phyloP scores from a whole-genome alignment of 352 stramenopile genomes.

The Phytophthora foliorum region DNA sequence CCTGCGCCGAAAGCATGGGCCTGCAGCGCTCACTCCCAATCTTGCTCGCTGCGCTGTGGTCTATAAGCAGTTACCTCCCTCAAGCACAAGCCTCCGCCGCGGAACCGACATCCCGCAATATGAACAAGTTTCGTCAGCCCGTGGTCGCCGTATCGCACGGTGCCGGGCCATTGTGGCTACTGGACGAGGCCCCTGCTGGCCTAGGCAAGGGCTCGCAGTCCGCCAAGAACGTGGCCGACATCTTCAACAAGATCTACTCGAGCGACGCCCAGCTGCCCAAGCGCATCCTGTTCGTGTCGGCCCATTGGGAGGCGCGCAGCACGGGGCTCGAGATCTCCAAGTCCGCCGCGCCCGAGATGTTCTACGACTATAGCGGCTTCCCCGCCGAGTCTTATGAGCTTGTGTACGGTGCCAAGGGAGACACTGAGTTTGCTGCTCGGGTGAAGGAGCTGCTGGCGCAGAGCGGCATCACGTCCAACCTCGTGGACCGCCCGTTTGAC shows the following conservation, averaged over 20 bases:
- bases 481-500: constrained; percentile 81
- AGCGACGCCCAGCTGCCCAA: constrained; percentile 54
- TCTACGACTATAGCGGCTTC: constrained; percentile 95
- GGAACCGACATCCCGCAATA: constrained; percentile 3
- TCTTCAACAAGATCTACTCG: constrained; percentile 49
- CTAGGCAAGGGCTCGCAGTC: constrained; percentile 37
- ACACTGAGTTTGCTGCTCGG: constrained; percentile 64
- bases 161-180: constrained; percentile 53
- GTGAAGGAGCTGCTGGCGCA: constrained; percentile 70
- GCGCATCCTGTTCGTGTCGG: constrained; percentile 88
- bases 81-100: not conserved
- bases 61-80: not conserved
- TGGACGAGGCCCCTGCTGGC: constrained; percentile 36
- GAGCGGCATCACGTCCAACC: constrained; percentile 52
- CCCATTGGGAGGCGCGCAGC: constrained; percentile 82
- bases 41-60: constrained; percentile 18
- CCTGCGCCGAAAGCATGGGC: constrained; percentile 8
- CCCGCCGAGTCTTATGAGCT: constrained; percentile 86
- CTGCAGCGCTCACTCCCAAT: constrained; percentile 12
- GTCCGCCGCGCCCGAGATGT: constrained; percentile 55
- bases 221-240: constrained; percentile 39
- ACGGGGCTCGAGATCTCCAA: constrained; percentile 57
- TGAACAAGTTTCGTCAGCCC: constrained; percentile 43
- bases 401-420: constrained; percentile 77
- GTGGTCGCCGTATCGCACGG: constrained; percentile 58